These are phyloP conservation scores for Saitoella complicata DNA, from an alignment of 805 yeast genomes.

Conservation along the genomic window DNA sequence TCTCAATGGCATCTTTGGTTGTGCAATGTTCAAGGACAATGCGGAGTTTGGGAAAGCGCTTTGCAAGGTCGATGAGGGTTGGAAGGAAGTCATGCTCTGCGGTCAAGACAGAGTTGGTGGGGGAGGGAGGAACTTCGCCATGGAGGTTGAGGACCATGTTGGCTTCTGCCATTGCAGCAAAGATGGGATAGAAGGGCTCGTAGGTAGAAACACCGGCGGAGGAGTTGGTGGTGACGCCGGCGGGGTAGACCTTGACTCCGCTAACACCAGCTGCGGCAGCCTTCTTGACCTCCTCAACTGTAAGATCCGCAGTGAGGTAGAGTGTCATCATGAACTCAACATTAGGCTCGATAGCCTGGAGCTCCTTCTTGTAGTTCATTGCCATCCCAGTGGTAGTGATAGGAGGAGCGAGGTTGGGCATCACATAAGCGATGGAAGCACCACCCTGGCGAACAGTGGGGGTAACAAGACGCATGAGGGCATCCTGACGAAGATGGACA, in stretches of 20 bases:
- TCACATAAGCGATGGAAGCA: slow-evolving; percentile 72
- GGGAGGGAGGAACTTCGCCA: slow-evolving; percentile 78
- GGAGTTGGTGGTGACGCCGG: slow-evolving; percentile 96
- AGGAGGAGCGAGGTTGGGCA: slow-evolving; percentile 96
- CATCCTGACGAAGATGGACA: slow-evolving; percentile 88
- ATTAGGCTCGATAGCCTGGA: slow-evolving; percentile 54
- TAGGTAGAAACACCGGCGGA: slow-evolving; percentile 83
- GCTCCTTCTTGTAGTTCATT: slow-evolving; percentile 45
- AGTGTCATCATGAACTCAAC: slow-evolving; percentile 87
- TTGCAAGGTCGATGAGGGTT: slow-evolving; percentile 60
- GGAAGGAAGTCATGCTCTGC: slow-evolving; percentile 92
- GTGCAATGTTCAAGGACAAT: slow-evolving; percentile 93
- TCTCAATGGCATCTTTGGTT: slow-evolving; percentile 70
- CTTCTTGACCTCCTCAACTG: slow-evolving; percentile 68
- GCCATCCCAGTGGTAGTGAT: slow-evolving; percentile 62
- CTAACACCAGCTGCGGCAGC: slow-evolving; percentile 55
- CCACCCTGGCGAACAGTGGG: slow-evolving; percentile 91
- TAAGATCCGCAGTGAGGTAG: slow-evolving; percentile 58
- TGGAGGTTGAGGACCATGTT: slow-evolving; percentile 72
- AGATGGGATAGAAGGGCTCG: slow-evolving; percentile 72
- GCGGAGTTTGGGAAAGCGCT: slow-evolving; percentile 69
- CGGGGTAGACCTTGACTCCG: slow-evolving; percentile 95
- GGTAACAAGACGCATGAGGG: slow-evolving; percentile 79
- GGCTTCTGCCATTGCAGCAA: slow-evolving; percentile 71
- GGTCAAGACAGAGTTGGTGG: slow-evolving; percentile 72